A percentile compares a stretch with the other conserved stretches of the same genome.
Conservation (phyloP, 2,329 filamentous ascomycete genomes). For the Lanzia echinophila region DNA sequence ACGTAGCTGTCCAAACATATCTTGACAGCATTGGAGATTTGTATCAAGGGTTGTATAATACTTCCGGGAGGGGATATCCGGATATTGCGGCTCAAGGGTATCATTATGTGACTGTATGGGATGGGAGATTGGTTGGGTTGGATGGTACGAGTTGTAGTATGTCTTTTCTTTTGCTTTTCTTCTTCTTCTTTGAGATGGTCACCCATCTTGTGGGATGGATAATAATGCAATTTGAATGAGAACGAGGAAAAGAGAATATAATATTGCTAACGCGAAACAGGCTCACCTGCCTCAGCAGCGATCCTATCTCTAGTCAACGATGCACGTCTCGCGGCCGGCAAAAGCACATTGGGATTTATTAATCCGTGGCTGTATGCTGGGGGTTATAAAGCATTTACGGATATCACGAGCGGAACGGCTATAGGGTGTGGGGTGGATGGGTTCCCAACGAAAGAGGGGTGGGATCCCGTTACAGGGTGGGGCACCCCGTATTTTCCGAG, state of each 20-base stretch:
- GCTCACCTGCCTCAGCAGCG: conserved; percentile 45
- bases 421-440: conserved; percentile 31
- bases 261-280: neutral
- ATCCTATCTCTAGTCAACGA: conserved; percentile 57
- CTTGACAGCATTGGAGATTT: conserved; percentile 35
- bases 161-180: conserved; percentile 21
- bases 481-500: neutral
- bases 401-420: conserved; percentile 33
- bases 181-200: too few relatives aligned
- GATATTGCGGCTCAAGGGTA: conserved; percentile 51
- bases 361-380: conserved; percentile 36
- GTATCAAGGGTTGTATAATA: conserved; percentile 40
- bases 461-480: conserved; percentile 33
- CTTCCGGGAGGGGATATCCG: conserved; percentile 40
- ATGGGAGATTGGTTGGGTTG: conserved; percentile 32
- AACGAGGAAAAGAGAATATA: too few relatives aligned
- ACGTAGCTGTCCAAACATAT: conserved; percentile 36
- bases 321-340: conserved; percentile 44
- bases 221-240: too few relatives aligned
- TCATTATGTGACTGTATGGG: conserved; percentile 40
- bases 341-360: conserved; percentile 35
- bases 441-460: conserved; percentile 25
- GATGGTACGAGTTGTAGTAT: conserved; percentile 42
- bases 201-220: too few relatives aligned
- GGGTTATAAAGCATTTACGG: conserved; percentile 32